These are phyloP conservation scores for Ascocoryne sarcoides DNA, from an alignment of 2,329 filamentous ascomycete genomes.

Conservation along the genomic window DNA sequence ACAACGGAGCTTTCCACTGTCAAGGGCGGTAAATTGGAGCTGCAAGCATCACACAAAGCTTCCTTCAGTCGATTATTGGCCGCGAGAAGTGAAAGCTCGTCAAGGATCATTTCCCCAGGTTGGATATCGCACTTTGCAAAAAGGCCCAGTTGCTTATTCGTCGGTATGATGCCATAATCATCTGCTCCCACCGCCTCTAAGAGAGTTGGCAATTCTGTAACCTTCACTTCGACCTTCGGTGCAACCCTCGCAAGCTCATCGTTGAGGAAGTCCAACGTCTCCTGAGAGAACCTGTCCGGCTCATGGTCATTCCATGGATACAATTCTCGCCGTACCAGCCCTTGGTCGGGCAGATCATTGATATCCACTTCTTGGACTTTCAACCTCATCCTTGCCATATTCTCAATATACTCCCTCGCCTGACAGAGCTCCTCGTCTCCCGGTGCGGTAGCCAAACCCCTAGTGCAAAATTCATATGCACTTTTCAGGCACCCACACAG, in stretches of 20 bases:
- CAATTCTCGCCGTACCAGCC: conserved; percentile 60
- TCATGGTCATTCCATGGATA: conserved; percentile 62
- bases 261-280: conserved; percentile 66
- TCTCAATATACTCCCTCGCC: conserved; percentile 44
- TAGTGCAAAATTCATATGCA: conserved; percentile 55
- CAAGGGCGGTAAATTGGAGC: conserved; percentile 58
- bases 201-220: conserved; percentile 67
- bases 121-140: conserved; percentile 78
- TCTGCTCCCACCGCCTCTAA: conserved; percentile 41
- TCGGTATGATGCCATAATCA: conserved; percentile 42
- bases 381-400: conserved; percentile 41
- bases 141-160: conserved; percentile 73
- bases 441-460: conserved; percentile 48
- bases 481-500: conserved; percentile 62
- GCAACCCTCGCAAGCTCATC: conserved; percentile 57
- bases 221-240: conserved; percentile 72
- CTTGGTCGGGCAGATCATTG: conserved; percentile 56
- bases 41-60: conserved; percentile 82
- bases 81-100: conserved; percentile 78
- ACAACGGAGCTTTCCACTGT: conserved; percentile 38
- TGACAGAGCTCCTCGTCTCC: conserved; percentile 46
- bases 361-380: conserved; percentile 37
- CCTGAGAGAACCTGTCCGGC: conserved; percentile 60
- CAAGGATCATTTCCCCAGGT: conserved; percentile 66
- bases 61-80: conserved; percentile 85